Base-by-base conservation (phyloP, 2,329 filamentous ascomycete species). In the Fusarium sp. region DNA sequence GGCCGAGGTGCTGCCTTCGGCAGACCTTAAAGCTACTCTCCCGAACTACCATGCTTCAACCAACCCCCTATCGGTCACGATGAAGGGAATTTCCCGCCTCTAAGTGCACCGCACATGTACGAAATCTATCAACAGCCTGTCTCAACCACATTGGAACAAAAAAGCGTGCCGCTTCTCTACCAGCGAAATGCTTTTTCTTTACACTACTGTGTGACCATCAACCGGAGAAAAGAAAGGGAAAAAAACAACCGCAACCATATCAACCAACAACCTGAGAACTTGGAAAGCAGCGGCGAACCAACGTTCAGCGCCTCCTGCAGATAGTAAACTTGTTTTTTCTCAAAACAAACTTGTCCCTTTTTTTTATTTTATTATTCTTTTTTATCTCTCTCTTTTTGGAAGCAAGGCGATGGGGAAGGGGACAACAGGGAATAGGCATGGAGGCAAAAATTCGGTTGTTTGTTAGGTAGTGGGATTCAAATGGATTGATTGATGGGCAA, bases 1-100 rank as follows among this genome's bases (percentile, higher is more conserved):
- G 79, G 80, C n/a, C 80, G 82, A 20, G 81, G 82, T 5, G 77
- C 79, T 31, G 77, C 75, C 38, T 83, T 77, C 60, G 81, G 81
- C 50, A 78, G 82, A n/a, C 80, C 77, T 22, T 82, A 72, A 67
- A 62, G 38, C 22, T 24, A 6, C 37, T 40, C 22, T 40, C 35
- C 6, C 20, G 18, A 58, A 62, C 42, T 31, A 35, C 27, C 37
- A 38, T 73, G 45, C 58, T 62, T 66, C 35, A 64, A 13, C 40
- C 38, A 37, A 50, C 7, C 18, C 24, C 56, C 16, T 34, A 16
- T 61, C 60, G 29, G 31, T 9, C 35, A 34, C 45, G 14, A 38
- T 24, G 14, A 40, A 35, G 16, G 22, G 20, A 37, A 31, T 35
- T 35, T 13, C 56, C 42, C 47, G 27, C 14, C 42, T 64, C 47